Evolutionary conservation across 176 grass and related monocot species (phyloP).

Genomic region (barley (Hordeum vulgare)): DNA sequence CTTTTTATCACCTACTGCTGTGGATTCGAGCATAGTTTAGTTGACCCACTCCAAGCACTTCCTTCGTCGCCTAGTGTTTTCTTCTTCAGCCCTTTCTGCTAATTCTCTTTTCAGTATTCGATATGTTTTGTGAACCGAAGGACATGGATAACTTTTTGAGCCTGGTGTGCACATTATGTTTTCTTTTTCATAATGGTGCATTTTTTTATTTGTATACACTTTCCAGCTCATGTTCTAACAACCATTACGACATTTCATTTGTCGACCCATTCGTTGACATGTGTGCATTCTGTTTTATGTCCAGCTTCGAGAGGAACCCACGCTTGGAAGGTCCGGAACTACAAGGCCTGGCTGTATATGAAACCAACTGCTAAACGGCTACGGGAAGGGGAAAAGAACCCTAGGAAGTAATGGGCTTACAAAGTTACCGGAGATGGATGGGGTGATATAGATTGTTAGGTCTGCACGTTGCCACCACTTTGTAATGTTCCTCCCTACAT

Average conservation of each 20-base stretch:
- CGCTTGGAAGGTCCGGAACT: conserved; percentile 91
- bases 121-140: background rate
- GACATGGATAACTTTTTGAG: background rate
- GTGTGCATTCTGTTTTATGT: background rate
- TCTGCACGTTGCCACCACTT: conserved; percentile 25
- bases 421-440: conserved; percentile 22
- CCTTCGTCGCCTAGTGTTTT: background rate
- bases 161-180: background rate
- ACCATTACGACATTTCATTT: background rate
- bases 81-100: background rate
- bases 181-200: background rate
- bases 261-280: background rate
- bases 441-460: conserved; percentile 44
- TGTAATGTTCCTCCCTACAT: conserved; percentile 34
- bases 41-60: background rate
- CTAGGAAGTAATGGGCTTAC: conserved; percentile 31
- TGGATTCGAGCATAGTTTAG: background rate
- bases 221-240: background rate
- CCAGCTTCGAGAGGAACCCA: conserved; percentile 92
- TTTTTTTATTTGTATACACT: background rate
- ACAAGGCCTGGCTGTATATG: conserved; percentile 84
- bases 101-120: background rate
- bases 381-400: conserved; percentile 5
- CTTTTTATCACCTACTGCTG: background rate
- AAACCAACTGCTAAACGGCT: conserved; percentile 85